Conservation (phyloP, 306 rosid species). For the Coriaria nepalensis region DNA sequence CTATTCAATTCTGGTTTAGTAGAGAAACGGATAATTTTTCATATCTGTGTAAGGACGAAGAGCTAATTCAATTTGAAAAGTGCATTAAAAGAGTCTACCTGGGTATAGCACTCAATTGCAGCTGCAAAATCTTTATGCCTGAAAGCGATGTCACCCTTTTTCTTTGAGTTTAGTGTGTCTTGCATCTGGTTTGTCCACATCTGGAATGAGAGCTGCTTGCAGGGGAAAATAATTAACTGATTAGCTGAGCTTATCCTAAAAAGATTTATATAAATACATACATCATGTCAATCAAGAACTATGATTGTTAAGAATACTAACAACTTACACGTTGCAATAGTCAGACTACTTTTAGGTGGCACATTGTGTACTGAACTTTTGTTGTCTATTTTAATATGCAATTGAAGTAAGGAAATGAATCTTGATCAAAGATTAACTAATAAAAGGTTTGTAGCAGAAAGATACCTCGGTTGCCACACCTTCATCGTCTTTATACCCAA, state of each 20-base stretch:
- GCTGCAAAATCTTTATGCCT: constrained; percentile 60
- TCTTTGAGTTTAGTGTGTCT: constrained; percentile 80
- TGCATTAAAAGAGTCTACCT: constrained; percentile 21
- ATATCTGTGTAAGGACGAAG: too few relatives aligned
- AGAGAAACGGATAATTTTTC: too few relatives aligned
- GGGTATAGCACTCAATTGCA: constrained; percentile 63
- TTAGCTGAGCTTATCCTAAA: too few relatives aligned
- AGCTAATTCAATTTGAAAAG: too few relatives aligned
- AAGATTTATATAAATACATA: too few relatives aligned
- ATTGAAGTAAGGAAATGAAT: constrained; percentile 4
- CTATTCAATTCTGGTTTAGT: too few relatives aligned
- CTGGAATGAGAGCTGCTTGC: constrained; percentile 87
- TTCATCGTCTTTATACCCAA: constrained; percentile 90
- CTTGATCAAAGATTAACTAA: neutral
- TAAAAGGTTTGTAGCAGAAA: constrained; percentile 7
- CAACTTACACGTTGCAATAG: too few relatives aligned
- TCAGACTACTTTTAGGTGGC: too few relatives aligned
- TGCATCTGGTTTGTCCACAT: constrained; percentile 99
- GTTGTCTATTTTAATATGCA: too few relatives aligned
- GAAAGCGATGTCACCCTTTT: constrained; percentile 83
- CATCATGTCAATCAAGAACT: too few relatives aligned
- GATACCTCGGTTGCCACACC: constrained; percentile 89
- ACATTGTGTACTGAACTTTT: too few relatives aligned
- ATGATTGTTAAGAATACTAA: too few relatives aligned
- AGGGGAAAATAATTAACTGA: neutral